Conservation (phyloP, 371 early-diverging fungal species). For the Dichotomocladium elegans region DNA sequence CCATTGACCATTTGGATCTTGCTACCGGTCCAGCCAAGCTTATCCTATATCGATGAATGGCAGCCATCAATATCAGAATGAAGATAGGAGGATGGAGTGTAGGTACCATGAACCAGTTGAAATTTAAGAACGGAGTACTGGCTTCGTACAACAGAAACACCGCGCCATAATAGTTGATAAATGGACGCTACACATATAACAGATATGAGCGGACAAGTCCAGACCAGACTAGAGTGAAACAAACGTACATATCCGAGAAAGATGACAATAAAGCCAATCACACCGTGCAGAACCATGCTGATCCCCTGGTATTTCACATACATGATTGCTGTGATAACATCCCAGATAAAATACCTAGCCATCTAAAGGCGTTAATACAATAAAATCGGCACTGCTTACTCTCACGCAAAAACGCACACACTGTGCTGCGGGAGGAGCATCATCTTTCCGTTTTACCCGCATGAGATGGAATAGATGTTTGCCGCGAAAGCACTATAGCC, state of each 20-base stretch:
- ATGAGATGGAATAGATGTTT: constrained; percentile 74
- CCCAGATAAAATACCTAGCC: constrained; percentile 90
- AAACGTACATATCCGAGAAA: constrained; percentile 67
- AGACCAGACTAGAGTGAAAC: too few relatives aligned
- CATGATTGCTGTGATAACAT: constrained; percentile 64
- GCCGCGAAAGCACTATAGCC: constrained; percentile 74
- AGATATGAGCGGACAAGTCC: too few relatives aligned
- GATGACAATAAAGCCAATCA: constrained; percentile 76
- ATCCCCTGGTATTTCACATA: constrained; percentile 66
- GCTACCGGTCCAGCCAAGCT: constrained; percentile 73
- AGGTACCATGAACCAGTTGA: constrained; percentile 83
- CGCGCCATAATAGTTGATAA: constrained; percentile 84
- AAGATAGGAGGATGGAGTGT: not conserved
- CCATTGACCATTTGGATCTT: constrained; percentile 80
- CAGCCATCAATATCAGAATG: not conserved
- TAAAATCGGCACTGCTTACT: too few relatives aligned
- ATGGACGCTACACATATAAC: constrained; percentile 58
- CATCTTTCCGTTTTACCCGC: constrained; percentile 57
- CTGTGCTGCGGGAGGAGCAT: not conserved
- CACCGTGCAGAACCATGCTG: constrained; percentile 82
- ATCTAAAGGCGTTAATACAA: too few relatives aligned
- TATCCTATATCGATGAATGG: too few relatives aligned
- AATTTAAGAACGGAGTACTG: constrained; percentile 87
- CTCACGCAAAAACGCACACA: not conserved
- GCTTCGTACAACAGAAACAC: constrained; percentile 88